These are phyloP conservation scores for Moricandia moricandioides DNA, from an alignment of 345 rosid species.

Conservation along the genomic window DNA sequence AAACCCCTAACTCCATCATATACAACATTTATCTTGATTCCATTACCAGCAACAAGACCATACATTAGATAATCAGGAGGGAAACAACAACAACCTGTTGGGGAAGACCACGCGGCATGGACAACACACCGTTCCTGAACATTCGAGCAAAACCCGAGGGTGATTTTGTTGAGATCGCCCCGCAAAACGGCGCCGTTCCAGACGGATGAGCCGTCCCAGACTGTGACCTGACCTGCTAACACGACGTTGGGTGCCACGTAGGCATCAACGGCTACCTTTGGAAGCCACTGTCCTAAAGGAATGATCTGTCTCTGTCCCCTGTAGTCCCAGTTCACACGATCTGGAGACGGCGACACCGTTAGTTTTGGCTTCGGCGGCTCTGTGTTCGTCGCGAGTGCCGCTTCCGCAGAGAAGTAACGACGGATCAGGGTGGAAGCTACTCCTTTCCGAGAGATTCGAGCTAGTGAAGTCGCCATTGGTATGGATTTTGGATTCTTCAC, in stretches of 20 bases:
- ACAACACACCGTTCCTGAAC: slow-evolving; percentile 91
- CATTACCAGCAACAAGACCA: not conserved
- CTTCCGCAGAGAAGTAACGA: slow-evolving; percentile 40
- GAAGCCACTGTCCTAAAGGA: slow-evolving; percentile 92
- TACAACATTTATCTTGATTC: not conserved
- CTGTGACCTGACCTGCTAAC: slow-evolving; percentile 88
- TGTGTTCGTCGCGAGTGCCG: slow-evolving; percentile 45
- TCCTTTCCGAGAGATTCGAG: slow-evolving; percentile 51
- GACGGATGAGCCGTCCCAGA: slow-evolving; percentile 82
- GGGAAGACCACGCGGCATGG: slow-evolving; percentile 97
- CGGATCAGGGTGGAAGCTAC: slow-evolving; percentile 23
- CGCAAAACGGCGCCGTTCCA: slow-evolving; percentile 92
- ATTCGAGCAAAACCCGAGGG: slow-evolving; percentile 85
- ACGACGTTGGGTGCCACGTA: slow-evolving; percentile 92
- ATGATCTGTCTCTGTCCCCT: slow-evolving; percentile 91
- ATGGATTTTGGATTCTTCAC: slow-evolving; percentile 7
- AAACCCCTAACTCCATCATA: not conserved
- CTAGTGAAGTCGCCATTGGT: slow-evolving; percentile 58
- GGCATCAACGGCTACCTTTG: slow-evolving; percentile 90
- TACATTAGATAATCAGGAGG: not conserved
- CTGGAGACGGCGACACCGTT: slow-evolving; percentile 59
- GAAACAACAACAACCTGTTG: slow-evolving; percentile 58
- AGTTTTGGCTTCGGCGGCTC: slow-evolving; percentile 42
- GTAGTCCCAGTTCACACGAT: slow-evolving; percentile 95
- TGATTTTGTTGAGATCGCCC: slow-evolving; percentile 96